Evolutionary conservation across 768 basidiomycete genomes (phyloP).

Genomic region (Neoboletus subvelutipes): DNA sequence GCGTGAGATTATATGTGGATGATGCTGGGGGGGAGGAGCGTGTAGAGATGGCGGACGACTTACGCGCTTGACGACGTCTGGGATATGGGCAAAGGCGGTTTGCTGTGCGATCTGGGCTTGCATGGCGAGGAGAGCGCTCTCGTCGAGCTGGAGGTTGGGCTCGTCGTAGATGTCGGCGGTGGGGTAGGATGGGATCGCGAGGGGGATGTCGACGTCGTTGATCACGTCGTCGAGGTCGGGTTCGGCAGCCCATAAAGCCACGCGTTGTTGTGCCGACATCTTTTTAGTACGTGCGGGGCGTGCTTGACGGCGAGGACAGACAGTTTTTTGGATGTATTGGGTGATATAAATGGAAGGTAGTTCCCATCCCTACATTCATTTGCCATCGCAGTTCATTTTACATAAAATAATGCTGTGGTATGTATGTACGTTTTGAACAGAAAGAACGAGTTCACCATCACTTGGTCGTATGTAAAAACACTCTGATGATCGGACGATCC

Average conservation of each 20-base stretch:
- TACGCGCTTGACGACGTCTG: constrained; percentile 87
- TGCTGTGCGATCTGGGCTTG: constrained; percentile 87
- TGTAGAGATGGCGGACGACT: constrained; percentile 24
- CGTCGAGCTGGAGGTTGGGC: constrained; percentile 62
- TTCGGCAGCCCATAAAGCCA: constrained; percentile 74
- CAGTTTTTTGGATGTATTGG: neutral
- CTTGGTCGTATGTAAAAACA: neutral
- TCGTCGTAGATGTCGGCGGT: constrained; percentile 33
- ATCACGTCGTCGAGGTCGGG: constrained; percentile 77
- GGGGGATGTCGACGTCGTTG: constrained; percentile 61
- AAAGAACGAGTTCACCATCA: no score
- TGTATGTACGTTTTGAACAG: no score
- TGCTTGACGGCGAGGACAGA: neutral
- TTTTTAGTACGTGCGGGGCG: neutral
- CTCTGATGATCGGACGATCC: neutral
- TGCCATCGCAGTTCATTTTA: no score
- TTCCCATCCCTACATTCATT: constrained; percentile 19
- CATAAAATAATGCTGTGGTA: no score
- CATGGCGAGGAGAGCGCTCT: constrained; percentile 64
- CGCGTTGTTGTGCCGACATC: constrained; percentile 62
- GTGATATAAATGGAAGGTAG: constrained; percentile 10
- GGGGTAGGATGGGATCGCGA: constrained; percentile 29
- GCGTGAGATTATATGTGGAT: neutral
- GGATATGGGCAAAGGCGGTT: constrained; percentile 77
- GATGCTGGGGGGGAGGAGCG: neutral